Evolutionary conservation across 1,284 basidiomycete species (phyloP).

Genomic region (Microbotryomycetes sp.): DNA sequence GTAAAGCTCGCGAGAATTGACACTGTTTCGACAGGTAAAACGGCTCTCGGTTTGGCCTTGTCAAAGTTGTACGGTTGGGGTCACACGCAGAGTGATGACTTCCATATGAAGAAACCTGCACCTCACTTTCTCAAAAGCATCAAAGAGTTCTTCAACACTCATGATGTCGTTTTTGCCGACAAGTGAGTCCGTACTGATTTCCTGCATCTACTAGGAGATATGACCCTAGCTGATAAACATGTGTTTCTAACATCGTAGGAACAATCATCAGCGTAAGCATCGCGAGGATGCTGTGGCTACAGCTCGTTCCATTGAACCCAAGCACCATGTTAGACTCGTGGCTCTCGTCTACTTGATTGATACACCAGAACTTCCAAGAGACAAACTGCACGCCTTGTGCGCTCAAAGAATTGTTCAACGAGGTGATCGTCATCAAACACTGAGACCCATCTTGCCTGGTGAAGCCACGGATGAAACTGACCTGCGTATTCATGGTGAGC

Average conservation of each 20-base stretch:
- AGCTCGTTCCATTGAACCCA: conserved; percentile 24
- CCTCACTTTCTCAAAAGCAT: conserved; percentile 74
- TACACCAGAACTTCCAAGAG: conserved; percentile 48
- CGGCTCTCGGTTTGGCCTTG: conserved; percentile 73
- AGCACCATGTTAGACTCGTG: conserved; percentile 59
- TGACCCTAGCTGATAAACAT: no score
- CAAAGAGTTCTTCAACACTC: conserved; percentile 52
- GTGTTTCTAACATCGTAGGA: conserved; percentile 49
- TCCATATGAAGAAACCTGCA: conserved; percentile 69
- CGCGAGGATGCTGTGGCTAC: conserved; percentile 56
- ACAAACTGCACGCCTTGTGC: conserved; percentile 63
- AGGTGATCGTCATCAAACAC: conserved; percentile 75
- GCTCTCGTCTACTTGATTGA: conserved; percentile 71
- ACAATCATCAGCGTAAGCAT: conserved; percentile 78
- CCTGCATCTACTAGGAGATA: not conserved
- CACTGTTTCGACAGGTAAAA: conserved; percentile 64
- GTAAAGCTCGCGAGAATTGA: no score
- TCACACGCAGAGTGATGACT: conserved; percentile 89
- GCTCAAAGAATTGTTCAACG: conserved; percentile 64
- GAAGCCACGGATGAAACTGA: conserved; percentile 13
- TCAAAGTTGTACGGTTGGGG: conserved; percentile 69
- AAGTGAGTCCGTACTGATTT: conserved; percentile 51
- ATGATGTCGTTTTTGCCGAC: conserved; percentile 81
- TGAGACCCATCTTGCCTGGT: conserved; percentile 53
- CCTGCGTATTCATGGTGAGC: not conserved